Conservation (phyloP, 2,329 filamentous ascomycete species). For the Diaporthe helianthi region DNA sequence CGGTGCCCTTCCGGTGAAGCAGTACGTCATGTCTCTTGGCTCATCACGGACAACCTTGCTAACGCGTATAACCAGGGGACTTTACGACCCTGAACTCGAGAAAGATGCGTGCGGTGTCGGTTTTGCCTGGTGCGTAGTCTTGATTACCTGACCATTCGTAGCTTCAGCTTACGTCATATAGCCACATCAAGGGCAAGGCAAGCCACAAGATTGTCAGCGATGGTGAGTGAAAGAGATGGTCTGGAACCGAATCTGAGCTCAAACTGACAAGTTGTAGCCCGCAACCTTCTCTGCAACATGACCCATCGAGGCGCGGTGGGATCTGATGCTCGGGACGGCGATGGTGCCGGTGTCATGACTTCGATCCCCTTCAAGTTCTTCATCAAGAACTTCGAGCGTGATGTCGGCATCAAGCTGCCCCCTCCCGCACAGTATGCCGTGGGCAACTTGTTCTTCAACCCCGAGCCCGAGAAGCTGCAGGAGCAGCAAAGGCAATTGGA, state of each 20-base stretch:
- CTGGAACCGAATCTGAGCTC: not conserved
- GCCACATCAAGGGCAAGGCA: constrained; percentile 95
- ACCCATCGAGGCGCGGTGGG: constrained; percentile 98
- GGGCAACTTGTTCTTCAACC: constrained; percentile 98
- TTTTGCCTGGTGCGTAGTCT: constrained; percentile 82
- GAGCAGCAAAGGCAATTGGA: constrained; percentile 94
- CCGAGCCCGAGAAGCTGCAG: constrained; percentile 85
- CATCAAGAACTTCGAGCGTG: constrained; percentile 94
- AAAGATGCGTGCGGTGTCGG: constrained; percentile 99
- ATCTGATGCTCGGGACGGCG: constrained; percentile 96
- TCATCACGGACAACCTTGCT: constrained; percentile 27
- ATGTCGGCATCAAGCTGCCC: constrained; percentile 87
- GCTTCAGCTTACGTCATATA: constrained; percentile 46
- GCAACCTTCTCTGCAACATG: constrained; percentile 98
- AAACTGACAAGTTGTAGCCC: constrained; percentile 60
- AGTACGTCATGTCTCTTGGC: constrained; percentile 57
- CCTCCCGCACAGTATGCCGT: constrained; percentile 93
- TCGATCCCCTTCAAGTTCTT: constrained; percentile 99
- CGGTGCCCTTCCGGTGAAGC: constrained; percentile 93
- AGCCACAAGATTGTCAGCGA: constrained; percentile 99
- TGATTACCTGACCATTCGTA: not conserved
- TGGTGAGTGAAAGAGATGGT: constrained; percentile 66
- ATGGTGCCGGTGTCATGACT: constrained; percentile 99
- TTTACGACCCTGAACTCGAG: constrained; percentile 94
- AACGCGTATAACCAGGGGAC: constrained; percentile 60